Percentiles rank a stretch among this genome's conserved stretches.
Evolutionary conservation across 164 flowering plant genomes (phyloP).

Genomic region (Aristolochia contorta): DNA sequence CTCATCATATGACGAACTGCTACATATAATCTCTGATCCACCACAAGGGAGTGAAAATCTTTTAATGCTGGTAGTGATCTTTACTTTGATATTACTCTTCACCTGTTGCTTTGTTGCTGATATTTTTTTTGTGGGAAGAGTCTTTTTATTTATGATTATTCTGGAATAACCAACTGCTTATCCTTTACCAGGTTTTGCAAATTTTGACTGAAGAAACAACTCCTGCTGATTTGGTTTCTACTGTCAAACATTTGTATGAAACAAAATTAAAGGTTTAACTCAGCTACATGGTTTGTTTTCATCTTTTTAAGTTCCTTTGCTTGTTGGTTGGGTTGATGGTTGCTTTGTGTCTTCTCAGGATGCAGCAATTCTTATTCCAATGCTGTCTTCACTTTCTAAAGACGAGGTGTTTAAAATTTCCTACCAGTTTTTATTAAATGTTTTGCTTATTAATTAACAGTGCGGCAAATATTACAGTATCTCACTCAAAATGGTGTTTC

Average conservation of each 20-base stretch:
- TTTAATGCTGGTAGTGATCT: slow-evolving; percentile 52
- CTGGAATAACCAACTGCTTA: not conserved
- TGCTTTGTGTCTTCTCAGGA: slow-evolving; percentile 43
- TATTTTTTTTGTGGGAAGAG: not conserved
- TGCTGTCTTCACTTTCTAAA: slow-evolving; percentile 80
- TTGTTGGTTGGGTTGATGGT: not conserved
- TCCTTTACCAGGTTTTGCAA: slow-evolving; percentile 58
- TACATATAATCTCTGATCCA: slow-evolving; percentile 81
- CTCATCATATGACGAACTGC: slow-evolving; percentile 62
- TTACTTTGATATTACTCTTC: not conserved
- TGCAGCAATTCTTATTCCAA: slow-evolving; percentile 85
- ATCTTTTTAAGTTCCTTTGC: not conserved
- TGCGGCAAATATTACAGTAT: too few relatives aligned
- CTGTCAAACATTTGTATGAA: slow-evolving; percentile 85
- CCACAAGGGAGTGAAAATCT: slow-evolving; percentile 94
- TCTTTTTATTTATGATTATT: too few relatives aligned
- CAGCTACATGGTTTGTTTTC: not conserved
- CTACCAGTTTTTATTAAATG: not conserved
- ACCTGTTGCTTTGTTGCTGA: not conserved
- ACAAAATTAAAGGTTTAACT: slow-evolving; percentile 71
- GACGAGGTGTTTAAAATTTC: slow-evolving; percentile 52
- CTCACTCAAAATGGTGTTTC: too few relatives aligned
- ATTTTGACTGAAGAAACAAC: slow-evolving; percentile 63
- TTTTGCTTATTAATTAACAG: too few relatives aligned
- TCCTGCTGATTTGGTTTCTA: slow-evolving; percentile 69